phyloP scores from a whole-genome alignment of 2,329 filamentous ascomycete species.

The Neurospora crassa region DNA sequence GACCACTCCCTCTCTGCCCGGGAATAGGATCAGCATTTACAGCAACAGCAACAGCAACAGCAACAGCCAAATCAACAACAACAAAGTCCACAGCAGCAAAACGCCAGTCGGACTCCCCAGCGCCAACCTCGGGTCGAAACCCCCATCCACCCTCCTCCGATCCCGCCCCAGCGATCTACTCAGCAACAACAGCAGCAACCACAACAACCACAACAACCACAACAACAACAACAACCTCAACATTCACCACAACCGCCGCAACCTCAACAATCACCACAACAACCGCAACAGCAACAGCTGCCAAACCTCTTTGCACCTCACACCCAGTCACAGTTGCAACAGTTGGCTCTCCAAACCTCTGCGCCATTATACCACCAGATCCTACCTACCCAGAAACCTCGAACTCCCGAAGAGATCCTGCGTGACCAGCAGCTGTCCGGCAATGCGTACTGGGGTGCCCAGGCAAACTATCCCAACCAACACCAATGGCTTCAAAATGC shows the following conservation, averaged over 20 bases:
- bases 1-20: neutral
- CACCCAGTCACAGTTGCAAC: neutral
- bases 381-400: neutral
- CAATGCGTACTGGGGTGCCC: neutral
- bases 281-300: constrained; percentile 6
- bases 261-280: constrained; percentile 4
- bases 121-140: constrained; percentile 7
- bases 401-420: constrained; percentile 1
- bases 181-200: neutral
- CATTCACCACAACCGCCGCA: constrained; percentile 5
- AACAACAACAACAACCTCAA: neutral
- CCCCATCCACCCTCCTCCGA: constrained; percentile 11
- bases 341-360: neutral
- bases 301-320: neutral
- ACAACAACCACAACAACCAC: neutral
- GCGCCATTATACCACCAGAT: constrained; percentile 1
- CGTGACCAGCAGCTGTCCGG: neutral
- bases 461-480: neutral
- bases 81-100: neutral
- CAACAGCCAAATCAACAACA: neutral
- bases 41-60: no score
- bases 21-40: neutral
- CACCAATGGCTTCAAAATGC: neutral
- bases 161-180: constrained; percentile 2
- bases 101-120: constrained; percentile 1